These are phyloP conservation scores for Berberis vulgaris DNA, from an alignment of 164 flowering plant genomes.

Conservation along the genomic window DNA sequence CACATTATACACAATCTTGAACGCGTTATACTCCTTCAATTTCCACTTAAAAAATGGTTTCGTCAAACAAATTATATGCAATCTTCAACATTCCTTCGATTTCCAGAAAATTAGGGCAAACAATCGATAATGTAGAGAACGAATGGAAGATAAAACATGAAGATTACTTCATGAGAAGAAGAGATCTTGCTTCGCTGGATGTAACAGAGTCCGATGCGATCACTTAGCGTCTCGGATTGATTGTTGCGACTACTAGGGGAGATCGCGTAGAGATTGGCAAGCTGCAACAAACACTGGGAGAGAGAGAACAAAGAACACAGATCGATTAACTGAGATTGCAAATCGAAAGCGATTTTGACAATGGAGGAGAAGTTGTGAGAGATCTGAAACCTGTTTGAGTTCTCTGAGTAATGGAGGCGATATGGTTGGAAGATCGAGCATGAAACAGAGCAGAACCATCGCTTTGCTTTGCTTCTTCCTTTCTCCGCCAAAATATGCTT, in stretches of 20 bases:
- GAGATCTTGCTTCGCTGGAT: slow-evolving; percentile 36
- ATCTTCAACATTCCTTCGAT: too few species aligned
- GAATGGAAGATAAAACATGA: too few species aligned
- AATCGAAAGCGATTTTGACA: neutral
- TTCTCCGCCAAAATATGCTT: neutral
- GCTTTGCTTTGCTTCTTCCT: neutral
- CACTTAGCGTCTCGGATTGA: slow-evolving; percentile 11
- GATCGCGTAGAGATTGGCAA: slow-evolving; percentile 30
- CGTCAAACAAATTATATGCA: neutral
- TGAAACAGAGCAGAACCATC: slow-evolving; percentile 67
- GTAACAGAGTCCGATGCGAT: slow-evolving; percentile 44
- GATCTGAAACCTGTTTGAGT: slow-evolving; percentile 45
- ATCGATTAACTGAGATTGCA: neutral
- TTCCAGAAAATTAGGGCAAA: too few species aligned
- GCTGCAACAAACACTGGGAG: slow-evolving; percentile 23
- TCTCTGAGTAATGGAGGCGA: slow-evolving; percentile 50
- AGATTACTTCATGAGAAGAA: slow-evolving; percentile 38
- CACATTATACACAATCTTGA: too few species aligned
- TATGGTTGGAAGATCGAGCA: slow-evolving; percentile 60
- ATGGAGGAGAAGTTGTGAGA: neutral
- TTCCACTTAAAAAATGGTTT: too few species aligned
- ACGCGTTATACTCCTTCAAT: too few species aligned
- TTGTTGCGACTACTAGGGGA: slow-evolving; percentile 2
- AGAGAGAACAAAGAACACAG: neutral
- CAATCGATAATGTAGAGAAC: too few species aligned